Evolutionary conservation across 78 protist species (phyloP).

Genomic region (Polysphondylium violaceum): DNA sequence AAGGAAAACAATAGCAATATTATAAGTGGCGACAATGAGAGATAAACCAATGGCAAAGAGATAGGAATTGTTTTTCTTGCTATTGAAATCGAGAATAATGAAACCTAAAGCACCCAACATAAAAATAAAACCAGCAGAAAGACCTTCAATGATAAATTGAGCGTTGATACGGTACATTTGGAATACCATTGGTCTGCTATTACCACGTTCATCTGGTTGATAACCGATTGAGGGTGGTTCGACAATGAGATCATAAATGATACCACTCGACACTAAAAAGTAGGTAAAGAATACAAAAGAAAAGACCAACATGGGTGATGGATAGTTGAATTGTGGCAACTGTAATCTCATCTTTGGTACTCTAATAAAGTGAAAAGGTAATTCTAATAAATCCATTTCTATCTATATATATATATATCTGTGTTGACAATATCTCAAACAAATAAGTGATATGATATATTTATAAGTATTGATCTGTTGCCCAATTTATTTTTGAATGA

Average conservation of each 20-base stretch:
- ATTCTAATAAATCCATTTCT: conserved; percentile 57
- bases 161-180: conserved; percentile 87
- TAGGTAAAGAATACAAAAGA: conserved; percentile 70
- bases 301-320: conserved; percentile 79
- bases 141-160: conserved; percentile 90
- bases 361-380: conserved; percentile 74
- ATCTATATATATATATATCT: background rate
- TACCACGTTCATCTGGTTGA: conserved; percentile 72
- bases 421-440: too few species aligned
- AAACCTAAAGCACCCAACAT: conserved; percentile 85
- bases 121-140: conserved; percentile 84
- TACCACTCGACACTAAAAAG: conserved; percentile 82
- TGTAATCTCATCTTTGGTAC: conserved; percentile 76
- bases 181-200: conserved; percentile 70
- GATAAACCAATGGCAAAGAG: conserved; percentile 53
- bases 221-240: conserved; percentile 89
- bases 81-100: conserved; percentile 77
- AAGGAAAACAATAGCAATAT: conserved; percentile 80
- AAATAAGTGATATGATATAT: too few species aligned
- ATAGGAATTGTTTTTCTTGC: conserved; percentile 49
- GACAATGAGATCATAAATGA: conserved; percentile 87
- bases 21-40: conserved; percentile 65
- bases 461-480: too few species aligned
- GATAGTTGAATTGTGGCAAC: conserved; percentile 48
- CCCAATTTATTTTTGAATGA: too few species aligned